These are phyloP conservation scores for Asterella californica DNA, from an alignment of 225 moss, liverwort and hornwort genomes.

Conservation along the genomic window DNA sequence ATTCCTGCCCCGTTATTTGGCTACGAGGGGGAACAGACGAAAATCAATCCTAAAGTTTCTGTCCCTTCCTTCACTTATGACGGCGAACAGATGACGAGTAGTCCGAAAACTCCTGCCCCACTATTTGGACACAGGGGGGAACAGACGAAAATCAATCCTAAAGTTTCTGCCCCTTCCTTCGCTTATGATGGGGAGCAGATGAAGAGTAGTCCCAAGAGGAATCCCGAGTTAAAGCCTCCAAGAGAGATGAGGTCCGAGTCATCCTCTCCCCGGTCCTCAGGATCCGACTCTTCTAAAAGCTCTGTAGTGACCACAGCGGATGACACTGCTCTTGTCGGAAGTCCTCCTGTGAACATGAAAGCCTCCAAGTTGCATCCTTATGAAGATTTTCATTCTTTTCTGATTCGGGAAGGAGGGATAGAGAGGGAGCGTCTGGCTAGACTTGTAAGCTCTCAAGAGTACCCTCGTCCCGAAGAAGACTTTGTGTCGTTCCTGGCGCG, in stretches of 20 bases:
- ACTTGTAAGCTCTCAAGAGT: conserved; percentile 24
- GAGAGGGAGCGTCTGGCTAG: conserved; percentile 35
- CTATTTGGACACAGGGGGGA: not conserved
- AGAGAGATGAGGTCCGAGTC: not conserved
- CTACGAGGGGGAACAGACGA: not conserved
- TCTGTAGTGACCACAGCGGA: conserved; percentile 16
- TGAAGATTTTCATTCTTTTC: conserved; percentile 43
- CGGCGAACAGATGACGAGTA: not conserved
- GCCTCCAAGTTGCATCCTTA: conserved; percentile 38
- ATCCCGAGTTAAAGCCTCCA: not conserved
- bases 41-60: not conserved
- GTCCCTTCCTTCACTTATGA: not conserved
- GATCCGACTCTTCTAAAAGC: not conserved
- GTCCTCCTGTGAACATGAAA: conserved; percentile 12
- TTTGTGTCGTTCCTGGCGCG: conserved; percentile 48
- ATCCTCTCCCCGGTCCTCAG: not conserved
- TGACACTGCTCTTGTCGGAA: conserved; percentile 11
- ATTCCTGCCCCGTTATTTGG: not conserved
- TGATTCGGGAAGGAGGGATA: conserved; percentile 42
- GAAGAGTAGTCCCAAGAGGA: not conserved
- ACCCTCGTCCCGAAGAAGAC: conserved; percentile 43
- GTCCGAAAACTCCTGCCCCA: not conserved
- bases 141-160: not conserved
- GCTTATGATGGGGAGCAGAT: not conserved
- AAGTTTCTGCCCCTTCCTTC: not conserved